Conservation (phyloP, 2,329 filamentous ascomycete genomes). For the Ceratocystis ficicola region DNA sequence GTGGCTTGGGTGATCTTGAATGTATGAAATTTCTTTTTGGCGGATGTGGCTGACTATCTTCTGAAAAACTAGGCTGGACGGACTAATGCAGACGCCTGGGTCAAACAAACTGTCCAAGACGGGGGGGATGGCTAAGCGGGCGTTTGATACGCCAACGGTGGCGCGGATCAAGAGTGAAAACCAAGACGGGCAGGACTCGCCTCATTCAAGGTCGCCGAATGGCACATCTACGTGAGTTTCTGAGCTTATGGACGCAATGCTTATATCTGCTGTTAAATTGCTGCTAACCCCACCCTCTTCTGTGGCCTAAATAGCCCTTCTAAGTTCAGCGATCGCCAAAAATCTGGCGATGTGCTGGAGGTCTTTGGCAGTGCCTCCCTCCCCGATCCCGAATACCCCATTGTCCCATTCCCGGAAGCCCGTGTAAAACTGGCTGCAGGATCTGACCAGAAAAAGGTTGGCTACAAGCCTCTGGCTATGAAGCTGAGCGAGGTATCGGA, state of each 20-base stretch:
- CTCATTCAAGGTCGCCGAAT: constrained; percentile 30
- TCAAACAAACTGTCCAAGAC: constrained; percentile 26
- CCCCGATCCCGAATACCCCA: constrained; percentile 51
- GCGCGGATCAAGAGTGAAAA: constrained; percentile 36
- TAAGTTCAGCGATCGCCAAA: constrained; percentile 62
- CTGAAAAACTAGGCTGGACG: constrained; percentile 38
- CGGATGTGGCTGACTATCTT: too few relatives aligned
- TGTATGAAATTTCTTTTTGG: too few relatives aligned
- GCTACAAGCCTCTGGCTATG: constrained; percentile 88
- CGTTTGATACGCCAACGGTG: constrained; percentile 37
- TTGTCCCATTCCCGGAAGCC: constrained; percentile 59
- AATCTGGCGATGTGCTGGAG: constrained; percentile 72
- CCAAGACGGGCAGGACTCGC: constrained; percentile 33
- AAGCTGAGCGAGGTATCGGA: constrained; percentile 86
- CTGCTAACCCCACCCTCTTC: neutral
- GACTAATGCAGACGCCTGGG: constrained; percentile 48
- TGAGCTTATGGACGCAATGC: neutral
- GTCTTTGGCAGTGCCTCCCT: constrained; percentile 56
- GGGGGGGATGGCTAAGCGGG: constrained; percentile 29
- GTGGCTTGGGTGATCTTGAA: neutral
- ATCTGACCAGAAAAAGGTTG: constrained; percentile 80
- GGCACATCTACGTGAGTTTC: constrained; percentile 15
- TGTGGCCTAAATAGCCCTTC: constrained; percentile 34
- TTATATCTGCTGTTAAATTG: neutral
- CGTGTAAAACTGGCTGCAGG: constrained; percentile 76